Evolutionary conservation across 192 early-diverging fungal genomes (phyloP).

Genomic region (Dispira simplex): DNA sequence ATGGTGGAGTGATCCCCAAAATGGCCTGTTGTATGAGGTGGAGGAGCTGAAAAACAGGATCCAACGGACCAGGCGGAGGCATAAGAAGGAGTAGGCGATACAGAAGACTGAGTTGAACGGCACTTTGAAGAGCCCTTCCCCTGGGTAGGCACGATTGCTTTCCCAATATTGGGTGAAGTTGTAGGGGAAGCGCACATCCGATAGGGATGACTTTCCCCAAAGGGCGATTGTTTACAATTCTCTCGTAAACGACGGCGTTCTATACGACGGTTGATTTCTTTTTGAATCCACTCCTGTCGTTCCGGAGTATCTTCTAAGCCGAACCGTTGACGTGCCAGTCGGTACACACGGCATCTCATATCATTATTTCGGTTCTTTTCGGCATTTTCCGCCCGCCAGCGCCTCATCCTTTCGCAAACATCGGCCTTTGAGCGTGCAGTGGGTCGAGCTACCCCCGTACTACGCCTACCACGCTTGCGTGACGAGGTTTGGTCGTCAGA

Average conservation of each 20-base stretch:
- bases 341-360: constrained; percentile 55
- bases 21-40: neutral
- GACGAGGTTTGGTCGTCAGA: too few relatives aligned
- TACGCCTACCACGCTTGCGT: too few relatives aligned
- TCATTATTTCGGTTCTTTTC: constrained; percentile 48
- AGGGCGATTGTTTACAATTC: constrained; percentile 18
- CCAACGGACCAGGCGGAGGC: neutral
- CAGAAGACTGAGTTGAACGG: neutral
- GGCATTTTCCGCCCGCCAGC: constrained; percentile 30
- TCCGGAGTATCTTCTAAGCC: constrained; percentile 40
- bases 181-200: neutral
- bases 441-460: neutral
- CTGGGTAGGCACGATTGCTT: neutral
- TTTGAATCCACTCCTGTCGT: constrained; percentile 44
- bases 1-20: neutral
- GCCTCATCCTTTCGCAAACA: constrained; percentile 31
- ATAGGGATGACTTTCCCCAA: too few relatives aligned
- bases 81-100: neutral
- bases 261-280: constrained; percentile 37
- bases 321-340: constrained; percentile 40
- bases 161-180: neutral
- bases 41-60: neutral
- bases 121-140: neutral
- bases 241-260: constrained; percentile 28
- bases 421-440: constrained; percentile 24